These are phyloP conservation scores for Stropharia rugosoannulata DNA, from an alignment of 768 basidiomycete species.

Conservation along the genomic window DNA sequence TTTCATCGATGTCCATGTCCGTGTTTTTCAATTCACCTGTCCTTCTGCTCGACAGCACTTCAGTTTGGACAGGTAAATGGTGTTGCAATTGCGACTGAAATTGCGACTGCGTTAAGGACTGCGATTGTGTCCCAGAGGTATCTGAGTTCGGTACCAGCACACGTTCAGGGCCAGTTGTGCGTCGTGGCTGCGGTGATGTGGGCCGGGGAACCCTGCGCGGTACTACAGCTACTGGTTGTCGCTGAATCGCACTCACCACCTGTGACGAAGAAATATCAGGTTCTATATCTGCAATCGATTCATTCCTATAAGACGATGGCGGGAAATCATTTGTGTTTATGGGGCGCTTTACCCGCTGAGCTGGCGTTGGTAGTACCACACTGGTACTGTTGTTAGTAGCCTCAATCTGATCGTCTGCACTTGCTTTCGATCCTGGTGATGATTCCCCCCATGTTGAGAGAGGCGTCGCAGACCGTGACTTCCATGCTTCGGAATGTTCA, in stretches of 20 bases:
- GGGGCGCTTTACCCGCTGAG: slow-evolving; percentile 23
- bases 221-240: slow-evolving; percentile 10
- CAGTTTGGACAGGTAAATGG: neutral
- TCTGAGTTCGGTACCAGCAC: slow-evolving; percentile 61
- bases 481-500: neutral
- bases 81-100: slow-evolving; percentile 20
- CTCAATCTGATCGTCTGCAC: neutral
- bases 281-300: slow-evolving; percentile 14
- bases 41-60: neutral
- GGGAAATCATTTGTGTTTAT: slow-evolving; percentile 4
- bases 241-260: slow-evolving; percentile 1
- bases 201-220: slow-evolving; percentile 50
- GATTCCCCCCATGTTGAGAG: slow-evolving; percentile 14
- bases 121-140: slow-evolving; percentile 39
- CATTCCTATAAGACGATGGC: slow-evolving; percentile 15
- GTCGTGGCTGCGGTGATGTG: slow-evolving; percentile 29
- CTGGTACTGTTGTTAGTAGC: slow-evolving; percentile 9
- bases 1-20: slow-evolving; percentile 3
- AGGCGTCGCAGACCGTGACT: slow-evolving; percentile 16
- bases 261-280: neutral
- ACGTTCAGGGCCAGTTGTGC: slow-evolving; percentile 32
- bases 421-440: neutral
- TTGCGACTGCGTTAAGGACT: slow-evolving; percentile 33
- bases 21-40: neutral
- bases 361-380: slow-evolving; percentile 32